A percentile compares a stretch with the other conserved stretches of the same genome.
Evolutionary conservation across 2,329 filamentous ascomycete genomes (phyloP).

Genomic region (Westerdykella aurantiaca): DNA sequence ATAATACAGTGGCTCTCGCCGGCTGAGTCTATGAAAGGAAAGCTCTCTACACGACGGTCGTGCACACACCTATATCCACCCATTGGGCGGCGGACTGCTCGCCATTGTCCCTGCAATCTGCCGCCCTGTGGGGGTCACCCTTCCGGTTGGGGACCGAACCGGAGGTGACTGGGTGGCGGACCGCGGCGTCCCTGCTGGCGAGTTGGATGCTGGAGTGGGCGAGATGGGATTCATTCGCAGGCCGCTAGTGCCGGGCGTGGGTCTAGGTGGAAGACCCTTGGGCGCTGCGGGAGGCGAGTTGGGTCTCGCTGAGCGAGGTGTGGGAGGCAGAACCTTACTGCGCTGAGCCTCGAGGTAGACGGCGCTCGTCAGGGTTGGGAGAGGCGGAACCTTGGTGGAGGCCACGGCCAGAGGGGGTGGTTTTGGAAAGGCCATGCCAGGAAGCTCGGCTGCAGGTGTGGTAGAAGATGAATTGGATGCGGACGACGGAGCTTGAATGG

Average conservation of each 20-base stretch:
- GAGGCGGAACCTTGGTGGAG: constrained; percentile 10
- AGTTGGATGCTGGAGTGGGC: constrained; percentile 9
- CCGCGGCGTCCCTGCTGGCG: background rate
- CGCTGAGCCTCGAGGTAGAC: constrained; percentile 30
- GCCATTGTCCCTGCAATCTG: constrained; percentile 31
- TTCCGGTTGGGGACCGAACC: constrained; percentile 24
- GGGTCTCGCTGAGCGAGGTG: constrained; percentile 14
- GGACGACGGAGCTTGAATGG: constrained; percentile 24
- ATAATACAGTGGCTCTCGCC: too few species aligned
- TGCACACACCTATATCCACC: constrained; percentile 26
- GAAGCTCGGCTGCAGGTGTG: constrained; percentile 7
- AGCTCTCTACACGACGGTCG: background rate
- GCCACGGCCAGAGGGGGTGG: constrained; percentile 12
- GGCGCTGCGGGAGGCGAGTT: constrained; percentile 5
- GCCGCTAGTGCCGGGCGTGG: constrained; percentile 17
- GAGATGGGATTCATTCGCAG: constrained; percentile 34
- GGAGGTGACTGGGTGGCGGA: constrained; percentile 9
- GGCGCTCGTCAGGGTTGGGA: constrained; percentile 22
- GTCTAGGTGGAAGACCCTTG: constrained; percentile 7
- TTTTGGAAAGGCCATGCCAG: constrained; percentile 15
- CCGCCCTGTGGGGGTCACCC: constrained; percentile 24
- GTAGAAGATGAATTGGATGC: constrained; percentile 4
- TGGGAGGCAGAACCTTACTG: constrained; percentile 30
- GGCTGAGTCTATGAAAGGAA: background rate
- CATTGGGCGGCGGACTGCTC: constrained; percentile 28